Percentiles rank a stretch among this genome's conserved stretches.
Evolutionary conservation across 495 filamentous ascomycete genomes (phyloP).

Genomic region (Thermothielavioides terrestris): DNA sequence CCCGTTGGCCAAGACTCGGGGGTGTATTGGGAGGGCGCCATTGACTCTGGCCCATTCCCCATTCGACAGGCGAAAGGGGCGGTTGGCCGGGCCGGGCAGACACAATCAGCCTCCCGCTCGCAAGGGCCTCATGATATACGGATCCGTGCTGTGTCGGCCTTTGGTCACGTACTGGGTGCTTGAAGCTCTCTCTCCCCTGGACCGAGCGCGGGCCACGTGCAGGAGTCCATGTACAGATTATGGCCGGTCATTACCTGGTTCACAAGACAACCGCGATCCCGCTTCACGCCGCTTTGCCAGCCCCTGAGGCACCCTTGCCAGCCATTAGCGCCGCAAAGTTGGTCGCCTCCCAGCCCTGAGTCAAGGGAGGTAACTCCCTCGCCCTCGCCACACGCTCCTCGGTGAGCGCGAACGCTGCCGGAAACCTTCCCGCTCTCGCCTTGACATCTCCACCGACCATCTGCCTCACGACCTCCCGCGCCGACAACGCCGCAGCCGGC

Average conservation of each 20-base stretch:
- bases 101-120: too few relatives aligned
- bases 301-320: neutral
- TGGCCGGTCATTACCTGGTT: neutral
- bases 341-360: conserved; percentile 16
- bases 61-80: too few relatives aligned
- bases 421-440: conserved; percentile 21
- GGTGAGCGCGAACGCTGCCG: conserved; percentile 39
- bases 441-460: conserved; percentile 36
- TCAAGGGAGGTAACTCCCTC: conserved; percentile 6
- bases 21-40: too few relatives aligned
- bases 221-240: too few relatives aligned
- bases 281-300: neutral
- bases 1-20: too few relatives aligned
- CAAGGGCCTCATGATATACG: too few relatives aligned
- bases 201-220: too few relatives aligned
- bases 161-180: too few relatives aligned
- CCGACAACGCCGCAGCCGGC: conserved; percentile 65
- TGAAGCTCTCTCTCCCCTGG: too few relatives aligned
- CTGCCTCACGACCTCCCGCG: conserved; percentile 57
- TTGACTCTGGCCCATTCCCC: too few relatives aligned
- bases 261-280: neutral
- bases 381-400: conserved; percentile 30
- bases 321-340: conserved; percentile 6
- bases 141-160: too few relatives aligned
- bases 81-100: too few relatives aligned